phyloP scores from a whole-genome alignment of 352 stramenopile genomes.

The Sclerospora graminicola region DNA sequence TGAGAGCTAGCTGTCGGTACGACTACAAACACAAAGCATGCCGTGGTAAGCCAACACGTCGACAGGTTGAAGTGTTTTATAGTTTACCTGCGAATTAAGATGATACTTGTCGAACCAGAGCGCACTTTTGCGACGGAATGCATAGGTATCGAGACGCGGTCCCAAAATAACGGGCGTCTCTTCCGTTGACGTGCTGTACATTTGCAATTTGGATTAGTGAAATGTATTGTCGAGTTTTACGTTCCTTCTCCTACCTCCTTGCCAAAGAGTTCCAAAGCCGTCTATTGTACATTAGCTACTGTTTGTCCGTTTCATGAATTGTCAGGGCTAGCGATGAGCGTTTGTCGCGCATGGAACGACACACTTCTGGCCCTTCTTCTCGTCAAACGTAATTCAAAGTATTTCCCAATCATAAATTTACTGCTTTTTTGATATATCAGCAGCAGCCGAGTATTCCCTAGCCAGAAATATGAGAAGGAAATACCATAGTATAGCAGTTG shows the following conservation, averaged over 20 bases:
- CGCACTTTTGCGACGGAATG: slow-evolving; percentile 47
- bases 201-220: no score
- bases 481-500: background rate
- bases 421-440: slow-evolving; percentile 16
- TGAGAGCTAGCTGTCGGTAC: slow-evolving; percentile 68
- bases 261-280: slow-evolving; percentile 63
- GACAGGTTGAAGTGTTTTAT: background rate
- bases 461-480: background rate
- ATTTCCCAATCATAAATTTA: slow-evolving; percentile 9
- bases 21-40: slow-evolving; percentile 27
- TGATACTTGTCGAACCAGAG: slow-evolving; percentile 67
- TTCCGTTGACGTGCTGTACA: slow-evolving; percentile 47
- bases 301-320: slow-evolving; percentile 23
- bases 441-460: background rate
- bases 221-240: no score
- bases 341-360: slow-evolving; percentile 51
- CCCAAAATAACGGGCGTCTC: slow-evolving; percentile 56
- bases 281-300: no score
- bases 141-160: slow-evolving; percentile 61
- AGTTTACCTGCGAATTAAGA: slow-evolving; percentile 68
- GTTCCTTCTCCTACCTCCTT: no score
- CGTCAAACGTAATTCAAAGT: slow-evolving; percentile 33
- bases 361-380: slow-evolving; percentile 80
- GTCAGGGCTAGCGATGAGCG: slow-evolving; percentile 40
- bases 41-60: background rate